phyloP scores from a whole-genome alignment of 768 basidiomycete genomes.

The Leccinum imitatum region DNA sequence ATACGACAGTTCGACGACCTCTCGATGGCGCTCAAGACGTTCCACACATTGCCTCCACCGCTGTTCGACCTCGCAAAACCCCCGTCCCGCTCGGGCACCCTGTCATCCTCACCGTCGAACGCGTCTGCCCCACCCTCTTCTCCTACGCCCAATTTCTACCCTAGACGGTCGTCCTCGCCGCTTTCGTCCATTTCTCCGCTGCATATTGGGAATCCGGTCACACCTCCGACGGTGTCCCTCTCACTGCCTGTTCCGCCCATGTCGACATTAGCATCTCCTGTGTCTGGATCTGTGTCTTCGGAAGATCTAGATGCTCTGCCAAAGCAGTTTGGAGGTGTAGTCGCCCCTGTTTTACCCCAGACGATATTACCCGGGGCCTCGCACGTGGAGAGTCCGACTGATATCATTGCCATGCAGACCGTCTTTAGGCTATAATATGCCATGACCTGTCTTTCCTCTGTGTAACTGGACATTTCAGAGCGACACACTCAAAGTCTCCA shows the following conservation, averaged over 20 bases:
- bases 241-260: slow-evolving; percentile 18
- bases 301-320: background rate
- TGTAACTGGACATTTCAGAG: too few species aligned
- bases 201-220: too few species aligned
- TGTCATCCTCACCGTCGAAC: slow-evolving; percentile 27
- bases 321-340: background rate
- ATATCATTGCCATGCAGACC: slow-evolving; percentile 20
- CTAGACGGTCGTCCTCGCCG: slow-evolving; percentile 1
- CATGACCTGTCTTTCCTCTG: too few species aligned
- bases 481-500: too few species aligned
- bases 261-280: slow-evolving; percentile 18
- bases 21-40: slow-evolving; percentile 38
- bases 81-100: slow-evolving; percentile 31
- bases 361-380: slow-evolving; percentile 22
- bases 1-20: slow-evolving; percentile 29
- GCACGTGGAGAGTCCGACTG: slow-evolving; percentile 34
- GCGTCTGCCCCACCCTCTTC: slow-evolving; percentile 19
- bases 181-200: background rate
- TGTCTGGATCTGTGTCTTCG: background rate
- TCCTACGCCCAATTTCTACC: slow-evolving; percentile 4
- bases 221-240: too few species aligned
- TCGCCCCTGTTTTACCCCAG: slow-evolving; percentile 12
- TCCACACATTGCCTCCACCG: slow-evolving; percentile 45
- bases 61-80: slow-evolving; percentile 33
- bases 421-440: slow-evolving; percentile 2